Conservation (phyloP, 331 rosid genomes). For the Acacia pycnantha region DNA sequence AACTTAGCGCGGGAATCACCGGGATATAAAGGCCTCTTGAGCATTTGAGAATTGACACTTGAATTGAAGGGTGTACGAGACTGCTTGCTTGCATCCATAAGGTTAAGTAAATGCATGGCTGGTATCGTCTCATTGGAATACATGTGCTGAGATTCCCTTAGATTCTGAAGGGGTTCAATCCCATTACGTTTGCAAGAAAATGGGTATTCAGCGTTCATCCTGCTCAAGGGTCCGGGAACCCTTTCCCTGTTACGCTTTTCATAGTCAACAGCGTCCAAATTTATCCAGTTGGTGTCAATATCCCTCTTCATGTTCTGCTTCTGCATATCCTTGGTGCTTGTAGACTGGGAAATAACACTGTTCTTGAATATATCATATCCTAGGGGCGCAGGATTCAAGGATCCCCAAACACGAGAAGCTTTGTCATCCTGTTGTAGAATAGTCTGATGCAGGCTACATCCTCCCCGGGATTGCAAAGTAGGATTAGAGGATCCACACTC, state of each 20-base stretch:
- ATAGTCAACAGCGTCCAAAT: conserved; percentile 42
- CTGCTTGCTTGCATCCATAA: conserved; percentile 87
- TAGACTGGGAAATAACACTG: conserved; percentile 51
- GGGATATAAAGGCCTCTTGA: conserved; percentile 56
- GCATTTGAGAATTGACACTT: conserved; percentile 47
- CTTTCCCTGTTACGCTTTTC: conserved; percentile 53
- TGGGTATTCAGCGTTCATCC: conserved; percentile 55
- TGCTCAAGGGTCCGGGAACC: conserved; percentile 52
- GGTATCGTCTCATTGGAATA: conserved; percentile 91
- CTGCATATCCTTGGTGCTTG: conserved; percentile 40
- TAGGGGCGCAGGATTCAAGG: conserved; percentile 44
- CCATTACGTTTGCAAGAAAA: conserved; percentile 52
- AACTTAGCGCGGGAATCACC: conserved; percentile 49
- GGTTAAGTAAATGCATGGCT: conserved; percentile 99
- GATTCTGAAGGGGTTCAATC: conserved; percentile 55
- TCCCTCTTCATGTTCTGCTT: conserved; percentile 52
- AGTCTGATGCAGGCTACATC: conserved; percentile 56
- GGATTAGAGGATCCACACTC: conserved; percentile 51
- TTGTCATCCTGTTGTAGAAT: conserved; percentile 56
- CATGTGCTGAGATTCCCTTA: conserved; percentile 63
- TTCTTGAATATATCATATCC: conserved; percentile 49
- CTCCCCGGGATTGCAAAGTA: conserved; percentile 48
- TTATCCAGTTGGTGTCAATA: conserved; percentile 47
- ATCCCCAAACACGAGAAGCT: conserved; percentile 66
- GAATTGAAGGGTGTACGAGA: conserved; percentile 59